These are phyloP conservation scores for Dimargaris cristalligena DNA, from an alignment of 192 early-diverging fungal genomes.

Conservation along the genomic window DNA sequence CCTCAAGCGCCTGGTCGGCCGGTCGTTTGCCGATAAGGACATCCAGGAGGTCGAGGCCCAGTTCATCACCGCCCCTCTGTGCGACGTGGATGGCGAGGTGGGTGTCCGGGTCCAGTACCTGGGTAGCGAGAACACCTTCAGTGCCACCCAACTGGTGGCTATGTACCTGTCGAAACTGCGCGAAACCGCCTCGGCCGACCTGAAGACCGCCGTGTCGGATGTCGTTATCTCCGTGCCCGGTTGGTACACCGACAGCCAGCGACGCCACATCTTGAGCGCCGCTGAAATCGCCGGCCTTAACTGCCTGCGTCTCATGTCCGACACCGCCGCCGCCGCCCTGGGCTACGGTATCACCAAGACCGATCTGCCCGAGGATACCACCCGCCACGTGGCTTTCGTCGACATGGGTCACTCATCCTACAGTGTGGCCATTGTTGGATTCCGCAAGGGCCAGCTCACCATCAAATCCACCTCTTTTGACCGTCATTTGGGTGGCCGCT, in stretches of 20 bases:
- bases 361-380: constrained; percentile 87
- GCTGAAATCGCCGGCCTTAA: constrained; percentile 78
- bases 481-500: constrained; percentile 86
- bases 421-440: constrained; percentile 71
- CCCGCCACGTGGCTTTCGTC: constrained; percentile 81
- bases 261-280: constrained; percentile 74
- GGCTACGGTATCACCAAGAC: constrained; percentile 97
- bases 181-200: constrained; percentile 69
- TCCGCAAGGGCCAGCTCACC: constrained; percentile 89
- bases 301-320: constrained; percentile 82
- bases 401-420: constrained; percentile 85
- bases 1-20: constrained; percentile 84
- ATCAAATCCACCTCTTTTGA: constrained; percentile 86
- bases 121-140: constrained; percentile 58
- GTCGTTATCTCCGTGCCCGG: constrained; percentile 84
- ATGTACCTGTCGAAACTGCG: constrained; percentile 92
- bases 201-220: constrained; percentile 73
- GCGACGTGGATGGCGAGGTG: constrained; percentile 67
- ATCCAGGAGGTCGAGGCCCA: constrained; percentile 64
- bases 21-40: constrained; percentile 70
- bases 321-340: constrained; percentile 80
- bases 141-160: constrained; percentile 72
- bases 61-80: constrained; percentile 66
- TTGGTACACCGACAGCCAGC: constrained; percentile 91
- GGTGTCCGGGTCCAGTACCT: constrained; percentile 74